Conservation (phyloP, 495 filamentous ascomycete genomes). For the Hypoxylon cercidicola region DNA sequence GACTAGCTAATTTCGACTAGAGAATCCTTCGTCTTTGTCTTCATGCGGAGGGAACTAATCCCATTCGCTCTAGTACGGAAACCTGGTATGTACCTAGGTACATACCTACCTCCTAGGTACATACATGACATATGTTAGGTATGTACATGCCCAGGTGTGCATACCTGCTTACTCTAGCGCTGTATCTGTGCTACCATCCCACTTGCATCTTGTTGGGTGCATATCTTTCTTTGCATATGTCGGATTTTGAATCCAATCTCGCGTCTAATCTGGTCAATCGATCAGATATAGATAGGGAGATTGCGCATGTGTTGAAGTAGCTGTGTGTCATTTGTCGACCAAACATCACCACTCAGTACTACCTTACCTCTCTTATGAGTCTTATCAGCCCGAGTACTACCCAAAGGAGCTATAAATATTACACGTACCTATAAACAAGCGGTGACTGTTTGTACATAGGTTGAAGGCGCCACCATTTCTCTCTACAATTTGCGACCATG, state of each 20-base stretch:
- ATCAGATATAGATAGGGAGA: conserved; percentile 7
- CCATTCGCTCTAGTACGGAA: conserved; percentile 3
- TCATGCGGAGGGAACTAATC: conserved; percentile 27
- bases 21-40: conserved; percentile 8
- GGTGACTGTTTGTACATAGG: background rate
- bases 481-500: too few species aligned
- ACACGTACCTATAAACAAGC: background rate
- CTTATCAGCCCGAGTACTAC: background rate
- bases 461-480: background rate
- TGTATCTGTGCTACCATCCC: conserved; percentile 6
- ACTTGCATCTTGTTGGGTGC: conserved; percentile 2
- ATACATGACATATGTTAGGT: too few species aligned
- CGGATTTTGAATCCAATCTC: conserved; percentile 10
- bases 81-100: too few species aligned
- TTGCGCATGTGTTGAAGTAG: conserved; percentile 12
- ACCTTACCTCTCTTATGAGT: conserved; percentile 8
- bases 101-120: too few species aligned
- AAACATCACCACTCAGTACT: conserved; percentile 12
- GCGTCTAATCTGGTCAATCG: background rate
- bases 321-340: conserved; percentile 4
- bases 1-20: background rate
- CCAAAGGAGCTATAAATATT: background rate
- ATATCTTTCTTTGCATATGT: conserved; percentile 1
- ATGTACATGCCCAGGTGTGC: background rate
- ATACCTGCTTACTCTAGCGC: conserved; percentile 7